phyloP scores from a whole-genome alignment of 2,329 filamentous ascomycete genomes.

The Fusarium temperatum region DNA sequence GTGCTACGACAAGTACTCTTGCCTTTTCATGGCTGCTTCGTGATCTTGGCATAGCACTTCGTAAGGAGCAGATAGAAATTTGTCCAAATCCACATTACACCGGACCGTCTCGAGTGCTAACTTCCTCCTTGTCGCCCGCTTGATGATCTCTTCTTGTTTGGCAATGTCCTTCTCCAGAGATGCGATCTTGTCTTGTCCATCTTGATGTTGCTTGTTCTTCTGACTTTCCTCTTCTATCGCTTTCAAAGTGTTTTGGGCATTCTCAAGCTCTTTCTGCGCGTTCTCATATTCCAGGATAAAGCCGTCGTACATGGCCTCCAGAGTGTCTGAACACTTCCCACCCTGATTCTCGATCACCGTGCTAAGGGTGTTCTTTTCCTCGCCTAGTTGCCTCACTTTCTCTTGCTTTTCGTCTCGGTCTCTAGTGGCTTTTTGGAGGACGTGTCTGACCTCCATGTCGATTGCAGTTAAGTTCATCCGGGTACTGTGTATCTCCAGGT shows the following conservation, averaged over 20 bases:
- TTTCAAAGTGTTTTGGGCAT: background rate
- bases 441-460: background rate
- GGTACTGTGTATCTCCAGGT: background rate
- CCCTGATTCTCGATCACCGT: background rate
- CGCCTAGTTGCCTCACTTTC: background rate
- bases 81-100: background rate
- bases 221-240: background rate
- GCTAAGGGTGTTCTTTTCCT: background rate
- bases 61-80: background rate
- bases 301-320: background rate
- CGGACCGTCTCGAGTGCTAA: background rate
- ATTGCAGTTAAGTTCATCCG: background rate
- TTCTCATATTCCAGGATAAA: background rate
- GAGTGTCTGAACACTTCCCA: background rate
- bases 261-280: background rate
- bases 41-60: background rate
- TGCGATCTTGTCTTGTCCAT: background rate
- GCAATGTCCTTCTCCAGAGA: background rate
- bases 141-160: background rate
- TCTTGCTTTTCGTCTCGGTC: background rate
- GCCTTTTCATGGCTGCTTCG: background rate
- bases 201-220: background rate
- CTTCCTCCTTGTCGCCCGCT: background rate
- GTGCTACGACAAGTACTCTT: background rate
- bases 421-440: background rate